phyloP scores from a whole-genome alignment of 2,329 filamentous ascomycete genomes.

The Cyclaneusma minus region DNA sequence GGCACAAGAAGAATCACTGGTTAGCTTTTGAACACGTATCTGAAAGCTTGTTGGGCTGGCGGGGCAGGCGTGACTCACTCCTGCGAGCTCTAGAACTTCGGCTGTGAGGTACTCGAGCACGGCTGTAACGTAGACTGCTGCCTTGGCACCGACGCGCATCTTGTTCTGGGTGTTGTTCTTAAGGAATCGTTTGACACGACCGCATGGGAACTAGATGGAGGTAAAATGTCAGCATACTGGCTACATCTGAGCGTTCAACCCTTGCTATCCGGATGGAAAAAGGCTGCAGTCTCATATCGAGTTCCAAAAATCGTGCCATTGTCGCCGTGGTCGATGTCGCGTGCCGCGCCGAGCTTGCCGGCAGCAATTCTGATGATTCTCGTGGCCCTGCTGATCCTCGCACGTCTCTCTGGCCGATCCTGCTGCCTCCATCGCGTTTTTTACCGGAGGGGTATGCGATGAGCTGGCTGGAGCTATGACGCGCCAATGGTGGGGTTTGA shows the following conservation, averaged over 20 bases:
- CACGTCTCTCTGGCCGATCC: no score
- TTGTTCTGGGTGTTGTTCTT: constrained; percentile 99
- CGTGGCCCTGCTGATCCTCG: no score
- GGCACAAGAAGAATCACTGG: constrained; percentile 6
- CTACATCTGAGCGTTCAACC: no score
- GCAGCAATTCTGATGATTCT: no score
- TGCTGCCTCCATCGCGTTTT: no score
- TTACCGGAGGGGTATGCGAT: no score
- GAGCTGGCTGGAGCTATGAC: constrained; percentile 3
- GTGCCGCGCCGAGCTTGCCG: no score
- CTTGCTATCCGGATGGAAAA: no score
- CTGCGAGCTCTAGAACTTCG: constrained; percentile 93
- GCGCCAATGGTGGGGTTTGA: constrained; percentile 6
- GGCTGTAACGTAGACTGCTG: constrained; percentile 93
- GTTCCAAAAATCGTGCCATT: no score
- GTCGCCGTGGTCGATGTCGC: no score
- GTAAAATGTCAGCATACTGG: constrained; percentile 17
- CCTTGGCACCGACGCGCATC: constrained; percentile 98
- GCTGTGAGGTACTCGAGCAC: constrained; percentile 97
- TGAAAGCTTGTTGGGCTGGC: constrained; percentile 2
- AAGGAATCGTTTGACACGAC: constrained; percentile 99
- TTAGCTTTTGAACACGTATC: constrained; percentile 4
- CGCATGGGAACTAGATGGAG: constrained; percentile 72
- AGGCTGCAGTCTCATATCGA: no score
- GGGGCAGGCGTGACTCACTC: constrained; percentile 56